phyloP scores from a whole-genome alignment of 805 yeast species.

The Saccharomycodes ludwigii region DNA sequence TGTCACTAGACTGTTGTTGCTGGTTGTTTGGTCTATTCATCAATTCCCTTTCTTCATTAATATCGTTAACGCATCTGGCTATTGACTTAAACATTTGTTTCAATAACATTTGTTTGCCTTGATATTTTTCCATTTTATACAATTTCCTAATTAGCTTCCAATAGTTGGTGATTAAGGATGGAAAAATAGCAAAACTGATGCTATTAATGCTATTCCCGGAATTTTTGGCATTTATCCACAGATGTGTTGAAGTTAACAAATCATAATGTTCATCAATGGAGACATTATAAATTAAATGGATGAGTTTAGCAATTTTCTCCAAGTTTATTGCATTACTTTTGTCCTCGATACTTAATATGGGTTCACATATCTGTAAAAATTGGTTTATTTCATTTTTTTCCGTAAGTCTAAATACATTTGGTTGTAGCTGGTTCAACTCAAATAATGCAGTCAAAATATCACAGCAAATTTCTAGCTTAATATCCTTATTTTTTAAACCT shows the following conservation, averaged over 20 bases:
- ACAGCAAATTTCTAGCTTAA: slow-evolving; percentile 4
- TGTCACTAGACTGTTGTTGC: too few relatives aligned
- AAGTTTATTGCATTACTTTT: slow-evolving; percentile 27
- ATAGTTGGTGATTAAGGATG: slow-evolving; percentile 55
- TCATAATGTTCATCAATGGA: slow-evolving; percentile 34
- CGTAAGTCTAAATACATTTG: background rate
- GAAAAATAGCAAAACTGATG: too few relatives aligned
- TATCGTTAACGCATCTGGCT: slow-evolving; percentile 56
- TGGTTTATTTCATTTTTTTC: background rate
- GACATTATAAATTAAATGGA: slow-evolving; percentile 47
- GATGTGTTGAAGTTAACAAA: slow-evolving; percentile 13
- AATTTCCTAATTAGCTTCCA: slow-evolving; percentile 46
- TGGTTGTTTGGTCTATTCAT: too few relatives aligned
- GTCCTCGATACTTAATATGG: slow-evolving; percentile 5
- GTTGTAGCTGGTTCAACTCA: background rate
- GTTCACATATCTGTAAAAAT: slow-evolving; percentile 1
- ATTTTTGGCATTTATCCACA: slow-evolving; percentile 30
- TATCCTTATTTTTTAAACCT: slow-evolving; percentile 1
- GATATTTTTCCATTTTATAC: slow-evolving; percentile 13
- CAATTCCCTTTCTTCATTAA: slow-evolving; percentile 27
- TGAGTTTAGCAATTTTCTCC: slow-evolving; percentile 54
- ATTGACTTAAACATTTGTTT: slow-evolving; percentile 60
- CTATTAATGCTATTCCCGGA: slow-evolving; percentile 43
- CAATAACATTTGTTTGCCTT: slow-evolving; percentile 13
- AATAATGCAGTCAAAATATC: background rate